phyloP scores from a whole-genome alignment of 768 basidiomycete genomes.

The Pleurotus giganteus region DNA sequence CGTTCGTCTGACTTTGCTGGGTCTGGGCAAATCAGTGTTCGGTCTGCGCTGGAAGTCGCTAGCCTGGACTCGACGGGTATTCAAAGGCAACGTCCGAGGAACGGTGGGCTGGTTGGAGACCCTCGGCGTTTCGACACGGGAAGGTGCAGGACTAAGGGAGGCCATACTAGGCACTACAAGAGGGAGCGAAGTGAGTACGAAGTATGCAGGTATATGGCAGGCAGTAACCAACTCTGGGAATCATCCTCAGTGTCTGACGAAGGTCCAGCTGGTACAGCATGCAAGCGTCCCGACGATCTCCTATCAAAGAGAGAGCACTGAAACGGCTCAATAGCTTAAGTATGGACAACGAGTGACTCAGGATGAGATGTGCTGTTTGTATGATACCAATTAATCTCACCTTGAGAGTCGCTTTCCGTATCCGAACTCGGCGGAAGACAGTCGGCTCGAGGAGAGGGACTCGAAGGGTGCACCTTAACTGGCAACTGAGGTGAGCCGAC shows the following conservation, averaged over 20 bases:
- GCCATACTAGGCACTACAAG: conserved; percentile 4
- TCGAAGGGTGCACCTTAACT: background rate
- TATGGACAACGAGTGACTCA: background rate
- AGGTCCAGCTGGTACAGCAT: conserved; percentile 14
- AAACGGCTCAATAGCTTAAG: conserved; percentile 15
- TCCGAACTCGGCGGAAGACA: conserved; percentile 1
- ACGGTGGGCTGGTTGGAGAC: background rate
- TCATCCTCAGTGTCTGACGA: conserved; percentile 41
- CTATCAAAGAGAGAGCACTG: background rate
- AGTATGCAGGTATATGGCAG: conserved; percentile 11
- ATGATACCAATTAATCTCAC: background rate
- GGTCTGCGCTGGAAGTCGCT: conserved; percentile 16
- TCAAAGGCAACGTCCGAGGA: background rate
- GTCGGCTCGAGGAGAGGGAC: background rate
- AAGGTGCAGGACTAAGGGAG: conserved; percentile 2
- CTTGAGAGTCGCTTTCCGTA: conserved; percentile 4
- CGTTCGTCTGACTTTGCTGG: conserved; percentile 5
- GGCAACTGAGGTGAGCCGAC: background rate
- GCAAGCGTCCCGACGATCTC: conserved; percentile 10
- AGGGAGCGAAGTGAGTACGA: conserved; percentile 11
- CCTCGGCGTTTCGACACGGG: conserved; percentile 2
- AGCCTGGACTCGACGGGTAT: conserved; percentile 6
- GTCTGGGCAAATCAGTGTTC: background rate
- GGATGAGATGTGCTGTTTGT: background rate
- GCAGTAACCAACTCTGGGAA: conserved; percentile 30